Base-by-base conservation (phyloP, 192 early-diverging fungal species). In the Haplosporangium gracile region DNA sequence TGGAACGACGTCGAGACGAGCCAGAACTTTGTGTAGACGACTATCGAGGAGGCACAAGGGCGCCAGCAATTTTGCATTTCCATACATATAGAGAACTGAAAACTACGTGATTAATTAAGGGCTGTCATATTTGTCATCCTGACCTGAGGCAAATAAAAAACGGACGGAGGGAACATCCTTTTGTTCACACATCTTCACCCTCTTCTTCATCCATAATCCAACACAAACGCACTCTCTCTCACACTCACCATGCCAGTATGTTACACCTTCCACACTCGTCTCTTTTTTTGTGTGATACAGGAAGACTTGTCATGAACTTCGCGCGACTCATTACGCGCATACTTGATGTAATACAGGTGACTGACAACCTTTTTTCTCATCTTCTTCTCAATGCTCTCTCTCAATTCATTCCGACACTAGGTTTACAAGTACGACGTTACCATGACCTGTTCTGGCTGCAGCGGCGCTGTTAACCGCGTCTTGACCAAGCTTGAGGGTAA, bases 391-490 rank as follows among this genome's bases (percentile, higher is more conserved):
- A 11, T 20, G 34, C 26, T 47, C 29, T 7, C 11, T 20, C 11
- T 22, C 20, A 18, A 49, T 72, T 39, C 40, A 72, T 5, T 26
- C 42, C 4, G 16, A 18, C 34, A 1, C 73, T 79, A 91, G 90
- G 73, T 85, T 75, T 95, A 94, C 92, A 93, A 88, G 55, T 96
- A 92, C 91, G 94, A 93, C 38, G 96, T 96, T 78, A 92, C 81
- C 77, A 96, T 96, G 96, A 91, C 93, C 85, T 96, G 96, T 91
- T 81, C 80, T 53, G 96, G 96, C 40, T 96, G 96, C 92, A 91
- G 90, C 32, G 92, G 92, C 81, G 96, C 96, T 69, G 96, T 96
- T 57, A 91, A 89, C 79, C 88, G 93, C 39, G 94, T 93, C 49
- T 82, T 96, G 47, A 87, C 49, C 76, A 94, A 93, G 88, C 89